Conservation (phyloP, 2,329 filamentous ascomycete genomes). For the Fusarium nodosum region DNA sequence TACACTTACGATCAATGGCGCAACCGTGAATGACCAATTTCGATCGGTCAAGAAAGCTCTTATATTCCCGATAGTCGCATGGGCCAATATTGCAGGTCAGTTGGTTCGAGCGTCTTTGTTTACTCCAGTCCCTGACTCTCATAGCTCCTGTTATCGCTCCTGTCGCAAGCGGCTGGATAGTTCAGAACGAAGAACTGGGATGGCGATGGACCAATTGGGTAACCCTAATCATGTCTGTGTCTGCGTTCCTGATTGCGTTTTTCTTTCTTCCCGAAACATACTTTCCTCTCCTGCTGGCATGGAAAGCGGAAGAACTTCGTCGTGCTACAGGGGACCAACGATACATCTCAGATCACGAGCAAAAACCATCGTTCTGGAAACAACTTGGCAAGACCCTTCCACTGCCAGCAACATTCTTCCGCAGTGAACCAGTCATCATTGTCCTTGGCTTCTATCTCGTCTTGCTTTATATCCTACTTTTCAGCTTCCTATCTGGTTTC, state of each 20-base stretch:
- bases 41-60: conserved; percentile 5
- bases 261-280: conserved; percentile 76
- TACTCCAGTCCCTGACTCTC: accelerated
- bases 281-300: conserved; percentile 65
- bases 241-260: conserved; percentile 66
- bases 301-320: conserved; percentile 71
- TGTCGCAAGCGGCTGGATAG: conserved; percentile 7
- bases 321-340: conserved; percentile 70
- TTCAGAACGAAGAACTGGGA: background rate
- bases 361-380: conserved; percentile 63
- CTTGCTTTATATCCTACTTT: conserved; percentile 65
- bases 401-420: conserved; percentile 57
- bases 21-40: conserved; percentile 9
- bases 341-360: conserved; percentile 74
- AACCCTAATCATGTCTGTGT: conserved; percentile 71
- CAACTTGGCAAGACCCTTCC: conserved; percentile 62
- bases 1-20: conserved; percentile 2
- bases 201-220: conserved; percentile 76
- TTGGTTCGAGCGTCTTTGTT: accelerated
- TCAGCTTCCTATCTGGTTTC: conserved; percentile 66
- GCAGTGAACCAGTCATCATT: conserved; percentile 55
- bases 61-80: conserved; percentile 9
- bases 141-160: conserved; percentile 11
- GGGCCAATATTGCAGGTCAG: conserved; percentile 12
- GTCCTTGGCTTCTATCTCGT: conserved; percentile 64